phyloP scores from a whole-genome alignment of 1,139 yeast species.

The Protomyces lactucae-debilis region DNA sequence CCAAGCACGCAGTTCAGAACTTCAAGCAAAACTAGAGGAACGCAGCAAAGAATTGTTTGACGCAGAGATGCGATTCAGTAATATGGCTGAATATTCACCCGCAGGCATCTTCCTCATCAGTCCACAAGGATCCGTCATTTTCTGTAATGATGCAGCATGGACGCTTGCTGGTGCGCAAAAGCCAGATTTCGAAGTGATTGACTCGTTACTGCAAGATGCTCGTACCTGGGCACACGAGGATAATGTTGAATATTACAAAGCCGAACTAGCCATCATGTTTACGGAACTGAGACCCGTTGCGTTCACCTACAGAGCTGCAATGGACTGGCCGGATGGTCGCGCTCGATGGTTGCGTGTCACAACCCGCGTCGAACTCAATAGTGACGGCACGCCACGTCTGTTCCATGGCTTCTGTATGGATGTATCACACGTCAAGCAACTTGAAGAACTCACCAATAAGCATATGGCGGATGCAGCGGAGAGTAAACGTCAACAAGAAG shows the following conservation, averaged over 20 bases:
- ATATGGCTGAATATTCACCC: conserved; percentile 31
- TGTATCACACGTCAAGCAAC: conserved; percentile 30
- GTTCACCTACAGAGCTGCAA: not conserved
- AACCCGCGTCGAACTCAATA: conserved; percentile 26
- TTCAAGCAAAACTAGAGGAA: conserved; percentile 27
- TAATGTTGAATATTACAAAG: not conserved
- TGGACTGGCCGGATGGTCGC: not conserved
- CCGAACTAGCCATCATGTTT: not conserved
- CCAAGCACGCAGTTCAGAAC: conserved; percentile 25
- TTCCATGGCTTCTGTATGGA: conserved; percentile 32
- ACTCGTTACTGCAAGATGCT: not conserved
- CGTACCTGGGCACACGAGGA: not conserved
- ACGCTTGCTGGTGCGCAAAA: conserved; percentile 20
- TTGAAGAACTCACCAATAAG: conserved; percentile 31
- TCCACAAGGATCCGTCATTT: conserved; percentile 30
- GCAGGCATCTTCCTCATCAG: conserved; percentile 31
- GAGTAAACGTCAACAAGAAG: conserved; percentile 32
- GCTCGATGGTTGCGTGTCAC: not conserved
- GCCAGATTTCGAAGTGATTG: not conserved
- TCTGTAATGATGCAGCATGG: conserved; percentile 30
- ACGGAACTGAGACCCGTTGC: not conserved
- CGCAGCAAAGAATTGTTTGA: conserved; percentile 29
- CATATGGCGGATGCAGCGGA: conserved; percentile 33
- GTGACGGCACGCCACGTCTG: conserved; percentile 26
- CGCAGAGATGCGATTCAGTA: conserved; percentile 30